Evolutionary conservation across 2,329 filamentous ascomycete genomes (phyloP).

Genomic region (Tolypocladium nubicola): DNA sequence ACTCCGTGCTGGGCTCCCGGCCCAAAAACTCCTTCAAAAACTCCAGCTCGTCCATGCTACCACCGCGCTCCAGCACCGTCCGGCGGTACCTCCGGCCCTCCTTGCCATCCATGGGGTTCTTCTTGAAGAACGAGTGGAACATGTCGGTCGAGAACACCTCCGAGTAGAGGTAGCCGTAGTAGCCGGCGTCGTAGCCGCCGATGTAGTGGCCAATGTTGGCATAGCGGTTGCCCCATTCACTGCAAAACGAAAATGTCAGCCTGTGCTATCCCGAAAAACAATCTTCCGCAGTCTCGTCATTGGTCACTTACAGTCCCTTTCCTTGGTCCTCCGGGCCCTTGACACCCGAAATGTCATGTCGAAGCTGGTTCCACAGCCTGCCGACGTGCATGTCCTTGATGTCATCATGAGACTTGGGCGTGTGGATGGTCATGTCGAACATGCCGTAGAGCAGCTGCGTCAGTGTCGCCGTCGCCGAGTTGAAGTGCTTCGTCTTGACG

Average conservation of each 20-base stretch:
- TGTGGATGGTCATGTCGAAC: slow-evolving; percentile 76
- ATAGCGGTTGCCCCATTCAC: slow-evolving; percentile 66
- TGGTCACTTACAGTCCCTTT: slow-evolving; percentile 35
- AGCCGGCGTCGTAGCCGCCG: slow-evolving; percentile 75
- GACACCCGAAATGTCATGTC: slow-evolving; percentile 60
- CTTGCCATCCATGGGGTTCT: slow-evolving; percentile 64
- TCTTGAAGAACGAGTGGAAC: slow-evolving; percentile 73
- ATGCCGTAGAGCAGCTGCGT: slow-evolving; percentile 72
- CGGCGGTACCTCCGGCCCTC: slow-evolving; percentile 69
- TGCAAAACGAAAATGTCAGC: slow-evolving; percentile 20
- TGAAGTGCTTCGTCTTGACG: slow-evolving; percentile 70
- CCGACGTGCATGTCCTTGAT: slow-evolving; percentile 55
- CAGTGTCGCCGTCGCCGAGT: slow-evolving; percentile 68
- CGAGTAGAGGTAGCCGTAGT: slow-evolving; percentile 66
- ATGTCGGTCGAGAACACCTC: slow-evolving; percentile 79
- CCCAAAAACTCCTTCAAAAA: slow-evolving; percentile 71
- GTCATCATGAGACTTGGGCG: slow-evolving; percentile 57
- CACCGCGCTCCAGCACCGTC: slow-evolving; percentile 67
- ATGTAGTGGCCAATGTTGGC: slow-evolving; percentile 76
- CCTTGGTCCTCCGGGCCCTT: slow-evolving; percentile 63
- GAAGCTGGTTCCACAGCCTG: slow-evolving; percentile 60
- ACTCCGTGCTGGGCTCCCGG: slow-evolving; percentile 63
- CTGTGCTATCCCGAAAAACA: not conserved
- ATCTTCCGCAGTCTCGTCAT: not conserved
- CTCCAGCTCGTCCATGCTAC: slow-evolving; percentile 71